Base-by-base conservation (phyloP, 192 early-diverging fungal species). In the Coemansia sp. region DNA sequence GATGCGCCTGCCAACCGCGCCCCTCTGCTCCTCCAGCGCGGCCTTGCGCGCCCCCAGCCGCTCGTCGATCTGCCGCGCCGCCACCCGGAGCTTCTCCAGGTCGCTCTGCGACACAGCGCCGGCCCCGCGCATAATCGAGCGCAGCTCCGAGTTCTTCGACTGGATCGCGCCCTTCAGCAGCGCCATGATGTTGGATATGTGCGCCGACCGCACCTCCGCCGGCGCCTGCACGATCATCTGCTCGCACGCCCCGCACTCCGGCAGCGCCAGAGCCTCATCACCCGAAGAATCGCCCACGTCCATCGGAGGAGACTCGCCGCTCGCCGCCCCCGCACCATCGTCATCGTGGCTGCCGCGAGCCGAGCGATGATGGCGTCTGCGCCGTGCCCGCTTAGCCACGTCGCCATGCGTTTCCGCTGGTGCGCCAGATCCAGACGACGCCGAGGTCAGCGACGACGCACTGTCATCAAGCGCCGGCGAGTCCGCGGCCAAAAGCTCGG, bases 121-220 rank as follows among this genome's bases (percentile, higher is more conserved):
- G 27, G 27, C 6, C n/a, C 33, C 50, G 13, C 54, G 41, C 36
- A 35, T 29, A 5, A 66, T 36, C 17, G 37, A 40, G 24, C 54
- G 36, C 6, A 66, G 53, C 24, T 66, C 65, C 24, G 51, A 36
- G 36, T 33, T 51, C 39, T 66, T 66, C 50, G 51, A 27, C 13
- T 57, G 21, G 24, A 57, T 66, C 14, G 53, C 50, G 19, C 34
- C 53, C 39, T 66, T 39, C 36, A 66, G 36, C 13, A 57, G 16
- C 35, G 35, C 53, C 65, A 66, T 34, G 33, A 40, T 37, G 35
- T 53, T 53, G 51, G 51, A 53, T 31, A 53, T 53, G 9, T 53
- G 51, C 13, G 51, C 27, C 3, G 51, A 53, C 13, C 51, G 51
- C 2, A n/a, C 16, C 51, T 53, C 51, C 4, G 51, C 27, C 13